Evolutionary conservation across 1,284 basidiomycete genomes (phyloP).

Genomic region (Papiliotrema fonsecae): DNA sequence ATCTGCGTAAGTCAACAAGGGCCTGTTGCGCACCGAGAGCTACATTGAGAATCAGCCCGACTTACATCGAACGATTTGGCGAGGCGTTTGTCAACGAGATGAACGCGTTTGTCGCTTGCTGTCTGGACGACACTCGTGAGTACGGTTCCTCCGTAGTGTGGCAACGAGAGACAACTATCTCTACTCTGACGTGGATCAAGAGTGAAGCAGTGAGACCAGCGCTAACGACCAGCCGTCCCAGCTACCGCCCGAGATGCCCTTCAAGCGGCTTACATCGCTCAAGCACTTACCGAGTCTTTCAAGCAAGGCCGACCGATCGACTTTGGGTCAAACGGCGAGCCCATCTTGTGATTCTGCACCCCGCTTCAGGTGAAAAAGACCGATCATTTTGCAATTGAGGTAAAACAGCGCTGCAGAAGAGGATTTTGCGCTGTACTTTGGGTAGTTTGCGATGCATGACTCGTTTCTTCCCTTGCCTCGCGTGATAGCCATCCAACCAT

Average conservation of each 20-base stretch:
- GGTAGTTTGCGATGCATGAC: too few relatives aligned
- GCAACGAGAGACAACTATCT: too few relatives aligned
- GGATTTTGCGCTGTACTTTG: too few relatives aligned
- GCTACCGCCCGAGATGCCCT: slow-evolving; percentile 13
- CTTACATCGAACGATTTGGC: slow-evolving; percentile 18
- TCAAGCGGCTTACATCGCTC: slow-evolving; percentile 18
- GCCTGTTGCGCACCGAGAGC: neutral
- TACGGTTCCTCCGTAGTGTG: too few relatives aligned
- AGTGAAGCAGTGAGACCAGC: slow-evolving; percentile 1
- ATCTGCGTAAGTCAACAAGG: neutral
- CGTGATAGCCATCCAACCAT: too few relatives aligned
- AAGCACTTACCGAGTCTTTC: slow-evolving; percentile 13
- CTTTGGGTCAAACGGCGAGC: slow-evolving; percentile 14
- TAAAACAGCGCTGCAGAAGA: too few relatives aligned
- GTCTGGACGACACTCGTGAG: slow-evolving; percentile 19
- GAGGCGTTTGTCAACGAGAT: slow-evolving; percentile 25
- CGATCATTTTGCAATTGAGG: too few relatives aligned
- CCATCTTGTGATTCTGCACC: too few relatives aligned
- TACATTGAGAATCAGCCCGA: slow-evolving; percentile 2
- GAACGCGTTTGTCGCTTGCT: slow-evolving; percentile 11
- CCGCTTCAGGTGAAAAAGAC: too few relatives aligned
- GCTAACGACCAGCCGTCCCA: slow-evolving; percentile 4
- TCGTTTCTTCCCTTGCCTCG: too few relatives aligned
- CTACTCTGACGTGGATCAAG: too few relatives aligned
- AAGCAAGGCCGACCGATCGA: slow-evolving; percentile 9